A percentile compares a stretch with the other conserved stretches of the same genome.
phyloP scores from a whole-genome alignment of 2,329 filamentous ascomycete species.

The Cercospora sp. region DNA sequence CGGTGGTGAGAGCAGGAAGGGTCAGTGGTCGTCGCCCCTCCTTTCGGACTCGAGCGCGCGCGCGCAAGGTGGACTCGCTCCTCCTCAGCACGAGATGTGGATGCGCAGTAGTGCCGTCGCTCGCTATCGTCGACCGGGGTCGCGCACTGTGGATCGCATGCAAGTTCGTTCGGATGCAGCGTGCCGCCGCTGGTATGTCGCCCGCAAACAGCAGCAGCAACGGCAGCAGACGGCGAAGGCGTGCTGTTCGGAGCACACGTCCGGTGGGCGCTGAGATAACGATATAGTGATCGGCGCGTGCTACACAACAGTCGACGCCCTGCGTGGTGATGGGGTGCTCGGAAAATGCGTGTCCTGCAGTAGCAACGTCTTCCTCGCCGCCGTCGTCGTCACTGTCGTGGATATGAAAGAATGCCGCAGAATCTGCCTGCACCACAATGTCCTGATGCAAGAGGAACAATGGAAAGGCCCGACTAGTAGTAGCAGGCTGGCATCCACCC shows the following conservation, averaged over 20 bases:
- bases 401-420: background rate
- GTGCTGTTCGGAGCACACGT: background rate
- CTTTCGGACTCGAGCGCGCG: background rate
- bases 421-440: background rate
- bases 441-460: background rate
- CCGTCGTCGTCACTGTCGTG: background rate
- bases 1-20: background rate
- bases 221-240: background rate
- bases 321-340: background rate
- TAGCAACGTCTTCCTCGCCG: background rate
- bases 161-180: conserved; percentile 6
- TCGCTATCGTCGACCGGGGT: conserved; percentile 4
- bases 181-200: conserved; percentile 3
- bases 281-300: conserved; percentile 5
- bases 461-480: conserved; percentile 4
- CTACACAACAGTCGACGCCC: background rate
- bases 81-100: background rate
- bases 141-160: background rate
- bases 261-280: background rate
- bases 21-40: background rate
- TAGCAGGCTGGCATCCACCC: background rate
- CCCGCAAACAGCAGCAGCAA: background rate
- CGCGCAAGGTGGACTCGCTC: background rate
- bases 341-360: background rate
- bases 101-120: background rate